Percentiles rank a stretch among this genome's conserved stretches.
phyloP scores from a whole-genome alignment of 768 basidiomycete species.

The Collybiopsis luxurians region DNA sequence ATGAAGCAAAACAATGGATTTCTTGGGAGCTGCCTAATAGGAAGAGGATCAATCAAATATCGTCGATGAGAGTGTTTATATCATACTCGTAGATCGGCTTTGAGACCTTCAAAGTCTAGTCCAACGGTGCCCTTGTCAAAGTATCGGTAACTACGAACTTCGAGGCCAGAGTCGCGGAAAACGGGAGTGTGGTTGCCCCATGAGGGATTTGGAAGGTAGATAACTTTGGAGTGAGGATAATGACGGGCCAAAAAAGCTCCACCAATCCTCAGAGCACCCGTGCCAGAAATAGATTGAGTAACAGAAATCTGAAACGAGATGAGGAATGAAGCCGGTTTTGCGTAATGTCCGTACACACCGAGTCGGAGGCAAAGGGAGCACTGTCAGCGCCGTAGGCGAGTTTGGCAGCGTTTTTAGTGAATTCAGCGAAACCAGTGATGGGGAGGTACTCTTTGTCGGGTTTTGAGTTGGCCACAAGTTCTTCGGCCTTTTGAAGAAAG shows the following conservation, averaged over 20 bases:
- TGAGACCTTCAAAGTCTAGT: slow-evolving; percentile 88
- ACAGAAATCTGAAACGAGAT: slow-evolving; percentile 59
- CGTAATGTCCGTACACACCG: slow-evolving; percentile 45
- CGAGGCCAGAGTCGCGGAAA: slow-evolving; percentile 92
- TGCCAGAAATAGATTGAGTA: slow-evolving; percentile 96
- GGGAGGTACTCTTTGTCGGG: slow-evolving; percentile 96
- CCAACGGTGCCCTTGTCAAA: slow-evolving; percentile 92
- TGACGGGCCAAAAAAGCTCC: slow-evolving; percentile 88
- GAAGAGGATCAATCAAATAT: slow-evolving; percentile 6
- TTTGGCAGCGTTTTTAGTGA: slow-evolving; percentile 83
- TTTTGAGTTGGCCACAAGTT: slow-evolving; percentile 57
- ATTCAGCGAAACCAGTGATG: slow-evolving; percentile 86
- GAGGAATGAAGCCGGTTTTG: slow-evolving; percentile 2
- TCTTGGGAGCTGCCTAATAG: slow-evolving; percentile 62
- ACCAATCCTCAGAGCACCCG: slow-evolving; percentile 95
- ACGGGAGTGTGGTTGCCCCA: slow-evolving; percentile 98
- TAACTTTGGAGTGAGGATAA: slow-evolving; percentile 81
- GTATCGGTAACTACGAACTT: slow-evolving; percentile 91
- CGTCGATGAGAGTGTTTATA: background rate
- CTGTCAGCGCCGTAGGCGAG: slow-evolving; percentile 90
- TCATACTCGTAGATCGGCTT: slow-evolving; percentile 78
- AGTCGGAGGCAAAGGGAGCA: slow-evolving; percentile 62
- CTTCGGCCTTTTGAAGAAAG: slow-evolving; percentile 60
- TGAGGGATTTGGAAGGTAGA: slow-evolving; percentile 90
- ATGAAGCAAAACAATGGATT: slow-evolving; percentile 86